These are phyloP conservation scores for Hyparrhenia diplandra DNA, from an alignment of 176 grass and related monocot species.

Conservation along the genomic window DNA sequence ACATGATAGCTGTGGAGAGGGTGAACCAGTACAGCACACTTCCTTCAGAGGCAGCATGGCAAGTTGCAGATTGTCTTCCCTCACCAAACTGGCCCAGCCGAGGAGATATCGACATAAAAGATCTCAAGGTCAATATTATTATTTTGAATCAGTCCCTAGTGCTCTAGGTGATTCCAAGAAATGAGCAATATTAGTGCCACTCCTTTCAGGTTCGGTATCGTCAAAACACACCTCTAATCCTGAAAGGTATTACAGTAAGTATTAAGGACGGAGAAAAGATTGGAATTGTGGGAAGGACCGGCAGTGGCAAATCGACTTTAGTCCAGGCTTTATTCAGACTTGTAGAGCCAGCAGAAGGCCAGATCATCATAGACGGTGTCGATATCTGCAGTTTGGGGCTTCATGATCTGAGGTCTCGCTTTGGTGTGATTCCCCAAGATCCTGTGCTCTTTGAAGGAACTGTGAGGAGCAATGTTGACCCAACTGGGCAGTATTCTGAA, in stretches of 20 bases:
- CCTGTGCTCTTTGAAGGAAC: slow-evolving; percentile 96
- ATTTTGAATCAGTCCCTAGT: too few relatives aligned
- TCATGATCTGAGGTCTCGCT: slow-evolving; percentile 88
- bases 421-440: slow-evolving; percentile 94
- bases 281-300: slow-evolving; percentile 86
- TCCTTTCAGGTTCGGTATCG: slow-evolving; percentile 93
- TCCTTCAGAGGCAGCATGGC: slow-evolving; percentile 80
- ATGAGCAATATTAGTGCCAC: too few relatives aligned
- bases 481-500: slow-evolving; percentile 75
- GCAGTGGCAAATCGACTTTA: slow-evolving; percentile 91
- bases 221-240: slow-evolving; percentile 75
- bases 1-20: slow-evolving; percentile 84
- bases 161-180: too few relatives aligned
- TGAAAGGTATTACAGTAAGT: slow-evolving; percentile 77
- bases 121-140: slow-evolving; percentile 58
- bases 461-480: slow-evolving; percentile 82
- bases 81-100: slow-evolving; percentile 58
- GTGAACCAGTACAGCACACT: slow-evolving; percentile 80
- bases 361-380: slow-evolving; percentile 66
- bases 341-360: slow-evolving; percentile 67
- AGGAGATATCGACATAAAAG: slow-evolving; percentile 67
- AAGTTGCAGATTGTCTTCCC: slow-evolving; percentile 53
- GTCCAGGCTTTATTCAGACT: slow-evolving; percentile 88
- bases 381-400: slow-evolving; percentile 79
- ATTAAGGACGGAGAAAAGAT: slow-evolving; percentile 75